A percentile compares a stretch with the other conserved stretches of the same genome.
Conservation (phyloP, 2,329 filamentous ascomycete genomes). For the Fusarium piperis region DNA sequence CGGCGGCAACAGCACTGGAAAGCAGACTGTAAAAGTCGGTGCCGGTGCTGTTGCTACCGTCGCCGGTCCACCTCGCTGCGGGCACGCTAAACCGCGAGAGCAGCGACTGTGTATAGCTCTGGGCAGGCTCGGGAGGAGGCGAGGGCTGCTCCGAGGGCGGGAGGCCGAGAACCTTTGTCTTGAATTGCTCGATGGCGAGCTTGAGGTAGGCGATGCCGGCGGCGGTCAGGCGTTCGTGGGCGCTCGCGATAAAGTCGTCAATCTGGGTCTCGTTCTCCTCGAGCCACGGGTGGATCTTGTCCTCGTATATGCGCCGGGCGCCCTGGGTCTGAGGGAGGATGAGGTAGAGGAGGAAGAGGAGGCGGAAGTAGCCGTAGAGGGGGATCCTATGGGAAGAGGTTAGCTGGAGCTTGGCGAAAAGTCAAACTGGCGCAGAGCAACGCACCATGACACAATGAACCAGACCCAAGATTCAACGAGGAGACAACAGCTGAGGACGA, state of each 20-base stretch:
- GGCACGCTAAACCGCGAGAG: slow-evolving; percentile 90
- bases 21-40: slow-evolving; percentile 82
- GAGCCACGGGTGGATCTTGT: slow-evolving; percentile 88
- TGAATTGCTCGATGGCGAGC: slow-evolving; percentile 74
- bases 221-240: slow-evolving; percentile 80
- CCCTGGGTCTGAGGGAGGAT: slow-evolving; percentile 98
- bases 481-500: slow-evolving; percentile 83
- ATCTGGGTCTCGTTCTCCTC: slow-evolving; percentile 87
- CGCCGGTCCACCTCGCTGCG: slow-evolving; percentile 65
- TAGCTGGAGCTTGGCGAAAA: neutral
- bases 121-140: slow-evolving; percentile 53
- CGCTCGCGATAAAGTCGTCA: slow-evolving; percentile 85
- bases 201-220: slow-evolving; percentile 82
- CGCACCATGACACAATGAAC: slow-evolving; percentile 81
- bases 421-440: neutral
- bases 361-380: slow-evolving; percentile 91
- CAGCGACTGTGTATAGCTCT: slow-evolving; percentile 80
- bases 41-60: slow-evolving; percentile 57
- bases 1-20: slow-evolving; percentile 75
- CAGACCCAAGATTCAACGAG: slow-evolving; percentile 87
- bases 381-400: slow-evolving; percentile 69
- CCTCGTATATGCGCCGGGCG: slow-evolving; percentile 84
- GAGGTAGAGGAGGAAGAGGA: slow-evolving; percentile 89
- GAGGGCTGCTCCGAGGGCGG: slow-evolving; percentile 61
- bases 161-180: slow-evolving; percentile 81